Evolutionary conservation across 129 eudicot species (phyloP).

Genomic region (Glebionis coronaria): DNA sequence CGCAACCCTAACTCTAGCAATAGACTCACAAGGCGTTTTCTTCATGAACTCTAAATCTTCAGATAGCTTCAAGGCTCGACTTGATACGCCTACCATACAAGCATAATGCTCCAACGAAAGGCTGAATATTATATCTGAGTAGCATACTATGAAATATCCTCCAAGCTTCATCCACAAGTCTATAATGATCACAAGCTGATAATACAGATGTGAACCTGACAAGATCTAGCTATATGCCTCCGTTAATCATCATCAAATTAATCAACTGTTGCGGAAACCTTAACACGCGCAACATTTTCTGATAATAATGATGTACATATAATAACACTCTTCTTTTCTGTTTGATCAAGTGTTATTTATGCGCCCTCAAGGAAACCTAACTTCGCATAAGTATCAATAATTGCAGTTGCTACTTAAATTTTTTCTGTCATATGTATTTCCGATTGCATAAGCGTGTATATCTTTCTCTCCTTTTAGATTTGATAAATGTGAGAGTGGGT

Average conservation of each 20-base stretch:
- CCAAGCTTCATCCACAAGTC: conserved; percentile 59
- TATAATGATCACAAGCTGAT: conserved; percentile 75
- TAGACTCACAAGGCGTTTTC: conserved; percentile 63
- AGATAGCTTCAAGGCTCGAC: conserved; percentile 54
- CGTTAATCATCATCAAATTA: conserved; percentile 46
- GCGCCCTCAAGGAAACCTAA: conserved; percentile 62
- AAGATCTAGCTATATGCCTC: conserved; percentile 50
- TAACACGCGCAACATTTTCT: conserved; percentile 67
- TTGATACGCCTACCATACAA: conserved; percentile 66
- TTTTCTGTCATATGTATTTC: conserved; percentile 41
- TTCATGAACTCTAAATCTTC: conserved; percentile 52
- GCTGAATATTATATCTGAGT: conserved; percentile 49
- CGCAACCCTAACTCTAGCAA: conserved; percentile 67
- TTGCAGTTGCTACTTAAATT: conserved; percentile 57
- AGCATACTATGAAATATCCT: conserved; percentile 44
- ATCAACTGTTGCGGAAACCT: conserved; percentile 42
- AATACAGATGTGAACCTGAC: conserved; percentile 72
- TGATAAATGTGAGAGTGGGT: conserved; percentile 57
- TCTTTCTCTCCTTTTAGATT: conserved; percentile 67
- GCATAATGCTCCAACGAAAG: conserved; percentile 68
- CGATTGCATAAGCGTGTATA: conserved; percentile 67
- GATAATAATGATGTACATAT: conserved; percentile 63
- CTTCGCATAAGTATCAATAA: conserved; percentile 68
- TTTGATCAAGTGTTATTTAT: conserved; percentile 42
- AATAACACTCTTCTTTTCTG: conserved; percentile 53